Evolutionary conservation across 129 eudicot species (phyloP).

Genomic region (Oenanthe sinensis): DNA sequence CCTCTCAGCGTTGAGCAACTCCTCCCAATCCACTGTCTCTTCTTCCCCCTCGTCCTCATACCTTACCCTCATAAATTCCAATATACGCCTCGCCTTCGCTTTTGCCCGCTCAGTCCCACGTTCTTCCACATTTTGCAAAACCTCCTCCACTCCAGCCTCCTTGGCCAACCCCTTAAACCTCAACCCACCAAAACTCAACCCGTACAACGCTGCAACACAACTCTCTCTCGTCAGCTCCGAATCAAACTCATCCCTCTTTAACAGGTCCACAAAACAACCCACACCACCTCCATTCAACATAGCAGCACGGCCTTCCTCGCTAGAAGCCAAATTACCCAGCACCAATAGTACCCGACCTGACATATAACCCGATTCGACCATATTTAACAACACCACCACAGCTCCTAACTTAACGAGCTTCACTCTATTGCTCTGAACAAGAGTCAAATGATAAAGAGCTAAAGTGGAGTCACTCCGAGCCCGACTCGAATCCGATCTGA

Average conservation of each 20-base stretch:
- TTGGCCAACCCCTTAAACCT: conserved; percentile 82
- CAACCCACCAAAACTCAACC: conserved; percentile 75
- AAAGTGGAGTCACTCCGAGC: conserved; percentile 70
- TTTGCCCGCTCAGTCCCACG: conserved; percentile 27
- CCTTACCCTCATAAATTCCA: conserved; percentile 48
- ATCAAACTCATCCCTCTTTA: conserved; percentile 41
- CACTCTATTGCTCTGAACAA: conserved; percentile 65
- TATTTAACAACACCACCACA: conserved; percentile 35
- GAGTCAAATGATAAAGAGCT: conserved; percentile 63
- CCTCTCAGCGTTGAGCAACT: conserved; percentile 48
- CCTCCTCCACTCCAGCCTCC: conserved; percentile 70
- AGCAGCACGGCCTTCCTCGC: conserved; percentile 69
- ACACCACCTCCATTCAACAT: conserved; percentile 81
- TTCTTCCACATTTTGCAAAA: conserved; percentile 34
- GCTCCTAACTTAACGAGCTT: conserved; percentile 70
- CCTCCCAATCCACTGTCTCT: conserved; percentile 71
- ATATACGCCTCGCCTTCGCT: conserved; percentile 43
- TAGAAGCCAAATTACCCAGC: conserved; percentile 50
- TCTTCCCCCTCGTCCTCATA: conserved; percentile 74
- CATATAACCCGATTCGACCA: conserved; percentile 64
- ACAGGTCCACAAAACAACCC: conserved; percentile 45
- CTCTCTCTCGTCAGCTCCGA: conserved; percentile 57
- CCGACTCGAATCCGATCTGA: conserved; percentile 54
- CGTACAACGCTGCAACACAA: conserved; percentile 53
- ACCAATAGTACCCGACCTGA: conserved; percentile 52